Base-by-base conservation (phyloP, 2,329 filamentous ascomycete species). In the Aphanoascus verrucosus region DNA sequence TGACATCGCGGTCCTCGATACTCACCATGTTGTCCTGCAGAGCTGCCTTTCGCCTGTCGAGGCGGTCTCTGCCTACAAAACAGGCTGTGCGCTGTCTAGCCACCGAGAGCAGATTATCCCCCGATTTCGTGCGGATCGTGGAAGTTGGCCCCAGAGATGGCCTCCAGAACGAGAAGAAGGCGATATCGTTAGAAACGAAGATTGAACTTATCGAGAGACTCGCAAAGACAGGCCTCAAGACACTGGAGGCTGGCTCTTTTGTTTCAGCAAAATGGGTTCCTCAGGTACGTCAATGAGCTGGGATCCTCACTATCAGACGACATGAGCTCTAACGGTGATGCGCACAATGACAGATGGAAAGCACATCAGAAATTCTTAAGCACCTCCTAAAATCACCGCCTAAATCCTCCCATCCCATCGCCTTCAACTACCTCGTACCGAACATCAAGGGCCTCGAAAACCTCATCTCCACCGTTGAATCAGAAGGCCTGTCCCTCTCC, bases 361-460 rank as follows among this genome's bases (percentile, higher is more conserved):
- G 80, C 55, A 83, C 81, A 7, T 74, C 79, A 43, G 74, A 81
- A 54, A 81, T 84, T 19, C 74, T 83, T 32, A 70, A 79, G 52
- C 70, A 76, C 45, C 66, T 82, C 32, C 68, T 82, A 51, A 64
- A 69, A 49, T 67, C 67, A 5, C 74, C 78, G 5, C 79, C 79
- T 1, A 61, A 68, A 50, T 74, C 78, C 2, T 63, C 72, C 12
- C 64, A 72, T 49, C 71, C 75, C 2, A 77, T 84, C 49, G 78
- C 77, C 47, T 84, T 83, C 65, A 82, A 84, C 67, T 84, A 80
- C 70, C 77, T 84, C 4, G 75, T 83, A 1, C 81, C 81, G 0
- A 84, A 84, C 57, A 73, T 76, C 60, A 78, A 76, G 66, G 81
- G 81, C 12, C 67, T 84, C 1, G 77, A 83, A 57, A 78, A 75